Evolutionary conservation across 1,284 basidiomycete genomes (phyloP).

Genomic region (Heterobasidion parviporum): DNA sequence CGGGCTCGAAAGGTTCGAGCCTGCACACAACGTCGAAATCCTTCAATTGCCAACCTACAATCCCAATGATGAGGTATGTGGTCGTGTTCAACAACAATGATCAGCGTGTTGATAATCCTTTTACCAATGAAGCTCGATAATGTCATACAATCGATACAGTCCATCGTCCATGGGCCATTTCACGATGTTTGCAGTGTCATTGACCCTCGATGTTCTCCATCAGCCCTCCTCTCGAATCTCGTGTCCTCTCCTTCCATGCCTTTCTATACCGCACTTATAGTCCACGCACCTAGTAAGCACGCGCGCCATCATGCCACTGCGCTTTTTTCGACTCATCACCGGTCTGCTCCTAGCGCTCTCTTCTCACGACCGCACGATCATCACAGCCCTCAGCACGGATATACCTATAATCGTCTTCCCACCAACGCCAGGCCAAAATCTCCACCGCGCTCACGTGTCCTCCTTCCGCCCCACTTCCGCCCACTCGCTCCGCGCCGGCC

Average conservation of each 20-base stretch:
- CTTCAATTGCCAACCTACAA: constrained; percentile 40
- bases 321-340: constrained; percentile 17
- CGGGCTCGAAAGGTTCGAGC: constrained; percentile 56
- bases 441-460: constrained; percentile 30
- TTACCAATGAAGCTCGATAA: constrained; percentile 4
- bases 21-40: constrained; percentile 54
- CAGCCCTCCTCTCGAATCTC: constrained; percentile 38
- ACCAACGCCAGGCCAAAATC: constrained; percentile 19
- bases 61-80: constrained; percentile 33
- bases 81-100: neutral
- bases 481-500: constrained; percentile 42
- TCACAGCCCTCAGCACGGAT: constrained; percentile 41
- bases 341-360: constrained; percentile 10
- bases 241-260: constrained; percentile 37
- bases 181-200: constrained; percentile 39
- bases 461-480: constrained; percentile 43
- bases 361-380: constrained; percentile 33
- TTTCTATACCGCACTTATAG: constrained; percentile 46
- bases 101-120: neutral
- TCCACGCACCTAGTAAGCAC: constrained; percentile 26
- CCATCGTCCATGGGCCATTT: constrained; percentile 50
- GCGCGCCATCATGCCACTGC: neutral
- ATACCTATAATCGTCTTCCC: constrained; percentile 53
- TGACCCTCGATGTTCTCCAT: constrained; percentile 40
- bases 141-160: constrained; percentile 22